Evolutionary conservation across 1,284 basidiomycete genomes (phyloP).

Genomic region (Porogramme epimiltina): DNA sequence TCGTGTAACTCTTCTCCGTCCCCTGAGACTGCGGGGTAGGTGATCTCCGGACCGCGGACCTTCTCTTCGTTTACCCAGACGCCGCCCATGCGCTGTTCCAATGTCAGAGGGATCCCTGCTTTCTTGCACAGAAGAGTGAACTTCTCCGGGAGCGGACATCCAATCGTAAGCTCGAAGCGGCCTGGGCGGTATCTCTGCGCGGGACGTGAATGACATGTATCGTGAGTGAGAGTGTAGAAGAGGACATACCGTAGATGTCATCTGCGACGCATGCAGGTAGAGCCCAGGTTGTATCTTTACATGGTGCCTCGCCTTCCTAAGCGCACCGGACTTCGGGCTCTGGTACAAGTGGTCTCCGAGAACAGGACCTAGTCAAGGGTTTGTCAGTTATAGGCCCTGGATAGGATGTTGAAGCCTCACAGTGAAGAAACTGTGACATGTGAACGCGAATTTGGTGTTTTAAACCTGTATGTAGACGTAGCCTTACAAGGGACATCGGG

Average conservation of each 20-base stretch:
- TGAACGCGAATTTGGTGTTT: constrained; percentile 78
- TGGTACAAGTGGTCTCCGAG: constrained; percentile 61
- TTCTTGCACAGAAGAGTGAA: constrained; percentile 50
- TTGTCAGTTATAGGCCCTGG: not conserved
- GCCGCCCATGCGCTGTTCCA: constrained; percentile 34
- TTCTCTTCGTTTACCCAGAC: constrained; percentile 46
- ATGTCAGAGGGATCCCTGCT: constrained; percentile 40
- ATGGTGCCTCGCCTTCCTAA: constrained; percentile 13
- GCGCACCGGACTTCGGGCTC: constrained; percentile 33
- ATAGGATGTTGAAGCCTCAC: constrained; percentile 33
- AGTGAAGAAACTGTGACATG: constrained; percentile 50
- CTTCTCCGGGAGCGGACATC: constrained; percentile 53
- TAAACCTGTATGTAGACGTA: constrained; percentile 60
- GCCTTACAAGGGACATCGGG: constrained; percentile 57
- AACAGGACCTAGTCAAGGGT: constrained; percentile 60
- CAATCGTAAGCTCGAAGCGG: constrained; percentile 49
- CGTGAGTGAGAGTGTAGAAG: not conserved
- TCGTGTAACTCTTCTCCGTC: not conserved
- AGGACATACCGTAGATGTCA: constrained; percentile 53
- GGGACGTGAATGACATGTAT: not conserved
- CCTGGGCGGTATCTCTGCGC: constrained; percentile 47
- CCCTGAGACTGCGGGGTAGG: not conserved
- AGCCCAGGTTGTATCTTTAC: constrained; percentile 48
- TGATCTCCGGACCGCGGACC: constrained; percentile 18
- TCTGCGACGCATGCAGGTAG: constrained; percentile 60